Conservation (phyloP, 805 yeast genomes). For the Saccharomycodes ludwigii region DNA sequence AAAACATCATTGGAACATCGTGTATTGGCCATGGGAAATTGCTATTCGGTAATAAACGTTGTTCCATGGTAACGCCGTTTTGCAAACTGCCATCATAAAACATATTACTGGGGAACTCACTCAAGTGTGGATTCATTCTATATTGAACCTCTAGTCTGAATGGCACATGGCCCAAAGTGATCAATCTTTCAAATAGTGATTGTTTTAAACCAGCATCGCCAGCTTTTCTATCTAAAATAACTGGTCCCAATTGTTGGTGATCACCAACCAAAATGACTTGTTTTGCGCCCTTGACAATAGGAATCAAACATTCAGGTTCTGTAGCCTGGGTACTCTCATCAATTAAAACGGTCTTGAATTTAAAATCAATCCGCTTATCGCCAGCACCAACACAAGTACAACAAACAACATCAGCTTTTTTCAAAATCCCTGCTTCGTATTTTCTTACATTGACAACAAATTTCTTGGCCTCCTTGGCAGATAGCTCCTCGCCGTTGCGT, state of each 20-base stretch:
- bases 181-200: constrained; percentile 78
- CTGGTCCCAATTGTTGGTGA: constrained; percentile 93
- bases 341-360: constrained; percentile 68
- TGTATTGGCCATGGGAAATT: constrained; percentile 87
- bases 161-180: constrained; percentile 73
- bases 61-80: constrained; percentile 76
- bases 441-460: constrained; percentile 30
- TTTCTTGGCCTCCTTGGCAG: constrained; percentile 36
- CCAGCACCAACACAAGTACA: constrained; percentile 92
- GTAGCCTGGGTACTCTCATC: constrained; percentile 93
- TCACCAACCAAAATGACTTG: constrained; percentile 90
- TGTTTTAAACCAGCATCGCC: constrained; percentile 79
- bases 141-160: constrained; percentile 83
- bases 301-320: constrained; percentile 85
- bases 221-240: constrained; percentile 66
- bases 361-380: constrained; percentile 44
- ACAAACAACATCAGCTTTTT: constrained; percentile 66
- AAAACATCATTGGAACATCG: constrained; percentile 87
- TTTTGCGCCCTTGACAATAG: constrained; percentile 78
- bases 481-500: constrained; percentile 58
- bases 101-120: constrained; percentile 83
- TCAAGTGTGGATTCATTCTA: constrained; percentile 83
- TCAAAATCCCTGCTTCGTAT: constrained; percentile 39
- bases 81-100: constrained; percentile 88
- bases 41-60: constrained; percentile 42